Evolutionary conservation across 345 rosid genomes (phyloP).

Genomic region (Syzygium aromaticum): DNA sequence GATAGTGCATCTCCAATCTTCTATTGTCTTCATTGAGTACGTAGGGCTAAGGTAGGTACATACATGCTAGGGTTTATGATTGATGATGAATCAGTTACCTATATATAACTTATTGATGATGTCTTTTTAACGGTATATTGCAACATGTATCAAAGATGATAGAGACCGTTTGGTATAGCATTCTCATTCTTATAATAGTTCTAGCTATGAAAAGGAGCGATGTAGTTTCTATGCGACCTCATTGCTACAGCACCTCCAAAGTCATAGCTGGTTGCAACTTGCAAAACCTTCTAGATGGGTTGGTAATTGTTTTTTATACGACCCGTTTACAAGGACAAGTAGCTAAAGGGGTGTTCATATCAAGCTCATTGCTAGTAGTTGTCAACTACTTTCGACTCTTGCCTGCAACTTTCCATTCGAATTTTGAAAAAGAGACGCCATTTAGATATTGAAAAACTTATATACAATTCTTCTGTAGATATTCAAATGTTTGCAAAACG

Average conservation of each 20-base stretch:
- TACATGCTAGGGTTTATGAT: background rate
- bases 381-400: background rate
- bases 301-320: too few relatives aligned
- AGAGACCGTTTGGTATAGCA: background rate
- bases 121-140: background rate
- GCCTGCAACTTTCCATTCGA: background rate
- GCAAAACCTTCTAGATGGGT: background rate
- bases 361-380: background rate
- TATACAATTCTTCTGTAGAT: background rate
- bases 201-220: background rate
- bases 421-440: background rate
- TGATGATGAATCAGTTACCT: background rate
- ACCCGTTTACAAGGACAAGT: background rate
- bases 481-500: background rate
- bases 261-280: rapidly evolving
- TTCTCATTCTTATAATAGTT: background rate
- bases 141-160: background rate
- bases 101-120: too few relatives aligned
- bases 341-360: background rate
- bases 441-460: background rate
- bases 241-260: background rate
- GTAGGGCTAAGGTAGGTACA: background rate
- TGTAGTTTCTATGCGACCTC: background rate
- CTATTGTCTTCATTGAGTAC: background rate
- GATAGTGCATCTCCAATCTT: background rate